Base-by-base conservation (phyloP, 441 rosid genomes). In the Jatropha podagrica region DNA sequence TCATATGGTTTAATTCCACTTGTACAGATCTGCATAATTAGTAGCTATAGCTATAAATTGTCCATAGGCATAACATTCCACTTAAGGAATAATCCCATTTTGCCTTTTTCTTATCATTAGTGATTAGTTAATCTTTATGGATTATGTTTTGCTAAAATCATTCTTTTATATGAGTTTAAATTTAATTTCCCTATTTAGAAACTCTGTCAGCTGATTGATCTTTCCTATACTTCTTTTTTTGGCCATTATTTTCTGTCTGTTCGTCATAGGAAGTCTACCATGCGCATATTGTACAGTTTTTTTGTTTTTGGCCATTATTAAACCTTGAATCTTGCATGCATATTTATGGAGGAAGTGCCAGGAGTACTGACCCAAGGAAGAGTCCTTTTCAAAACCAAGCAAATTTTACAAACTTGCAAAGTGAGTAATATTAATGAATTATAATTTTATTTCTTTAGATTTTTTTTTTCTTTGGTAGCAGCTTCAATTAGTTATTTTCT, bases 41-140 rank as follows among this genome's bases (percentile, higher is more conserved):
- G 51, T 41, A 65, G 52, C 41, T 48, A 23, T 26, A 23, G 58
- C 71, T 68, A 68, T 68, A 68, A 68, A 68, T 49, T 13, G 20
- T 1, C 13, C 42, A 18, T 65, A 42, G 27, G 11, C 61, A 27
- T 26, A 52, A 3, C 58, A 65, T 65, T 65, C 71, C 59, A 48
- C 58, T 68, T 68, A 26, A 26, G 59, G 59, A 0, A 9, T 14
- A 13, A 27, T 68, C 58, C 7, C 52, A 15, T 26, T 49, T 9
- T 68, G 8, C 20, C 26, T 15, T 4, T 17, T 65, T 4, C 6
- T 26, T 9, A 0, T 9, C 13, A 3, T 26, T 10, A n/a, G 23
- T 15, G 60, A 4, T 55, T 55, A 55, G 60, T 23, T 26, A 17
- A 18, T 62, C 5, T 26, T 7, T 4, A 11, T 61, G 17, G 27